These are phyloP conservation scores for Raphanus sativus DNA, from an alignment of 345 rosid species.

Conservation along the genomic window DNA sequence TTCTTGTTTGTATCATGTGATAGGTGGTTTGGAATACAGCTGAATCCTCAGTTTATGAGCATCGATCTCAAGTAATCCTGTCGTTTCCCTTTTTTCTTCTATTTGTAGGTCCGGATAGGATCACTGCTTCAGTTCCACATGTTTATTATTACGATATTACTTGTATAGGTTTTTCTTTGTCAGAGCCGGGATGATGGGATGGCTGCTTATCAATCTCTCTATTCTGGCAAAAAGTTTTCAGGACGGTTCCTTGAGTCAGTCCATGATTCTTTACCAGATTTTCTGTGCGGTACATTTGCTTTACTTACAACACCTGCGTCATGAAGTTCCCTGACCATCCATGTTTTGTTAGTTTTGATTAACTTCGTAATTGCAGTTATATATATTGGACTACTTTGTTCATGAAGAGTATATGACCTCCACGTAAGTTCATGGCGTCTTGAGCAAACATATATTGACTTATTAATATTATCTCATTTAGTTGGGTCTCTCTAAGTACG, in stretches of 20 bases:
- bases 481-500: not conserved
- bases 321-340: not conserved
- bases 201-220: not conserved
- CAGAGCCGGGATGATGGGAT: not conserved
- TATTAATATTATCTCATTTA: not conserved
- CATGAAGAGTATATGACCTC: not conserved
- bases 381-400: not conserved
- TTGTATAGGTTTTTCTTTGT: not conserved
- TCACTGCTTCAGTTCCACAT: conserved; percentile 1
- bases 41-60: conserved; percentile 80
- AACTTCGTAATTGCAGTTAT: not conserved
- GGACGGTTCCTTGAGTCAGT: not conserved
- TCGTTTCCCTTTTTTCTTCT: conserved; percentile 1
- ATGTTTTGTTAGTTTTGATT: not conserved
- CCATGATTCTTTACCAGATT: not conserved
- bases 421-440: not conserved
- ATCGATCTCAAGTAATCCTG: conserved; percentile 86
- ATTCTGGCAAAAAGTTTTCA: not conserved
- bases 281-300: not conserved
- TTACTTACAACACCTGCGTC: not conserved
- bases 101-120: not conserved
- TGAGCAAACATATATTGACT: not conserved
- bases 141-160: conserved; percentile 8
- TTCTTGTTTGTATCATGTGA: conserved; percentile 29
- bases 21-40: conserved; percentile 95